Evolutionary conservation across 352 stramenopile genomes (phyloP).

Genomic region (Pythium folliculosum): DNA sequence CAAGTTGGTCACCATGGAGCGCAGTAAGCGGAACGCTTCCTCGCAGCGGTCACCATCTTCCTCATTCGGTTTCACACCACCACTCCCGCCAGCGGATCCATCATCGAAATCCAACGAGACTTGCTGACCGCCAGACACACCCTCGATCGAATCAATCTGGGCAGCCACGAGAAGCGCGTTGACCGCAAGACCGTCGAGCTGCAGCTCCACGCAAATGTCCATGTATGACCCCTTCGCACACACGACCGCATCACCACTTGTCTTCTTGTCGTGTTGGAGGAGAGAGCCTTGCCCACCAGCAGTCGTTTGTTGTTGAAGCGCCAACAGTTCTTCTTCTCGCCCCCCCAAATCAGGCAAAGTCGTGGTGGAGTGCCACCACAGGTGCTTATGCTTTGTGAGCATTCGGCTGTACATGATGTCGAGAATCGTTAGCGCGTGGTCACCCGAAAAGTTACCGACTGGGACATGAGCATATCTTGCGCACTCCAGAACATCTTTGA

Average conservation of each 20-base stretch:
- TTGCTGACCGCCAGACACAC: constrained; percentile 43
- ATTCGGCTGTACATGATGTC: constrained; percentile 94
- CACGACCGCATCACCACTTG: constrained; percentile 70
- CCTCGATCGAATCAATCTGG: constrained; percentile 78
- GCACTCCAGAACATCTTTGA: constrained; percentile 88
- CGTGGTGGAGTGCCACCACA: constrained; percentile 94
- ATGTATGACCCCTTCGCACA: constrained; percentile 92
- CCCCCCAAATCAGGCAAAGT: constrained; percentile 91
- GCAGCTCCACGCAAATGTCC: constrained; percentile 71
- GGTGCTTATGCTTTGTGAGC: constrained; percentile 91
- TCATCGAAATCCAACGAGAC: constrained; percentile 71
- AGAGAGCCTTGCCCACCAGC: constrained; percentile 14
- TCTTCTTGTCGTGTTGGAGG: constrained; percentile 42
- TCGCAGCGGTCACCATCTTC: constrained; percentile 77
- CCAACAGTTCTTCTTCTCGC: constrained; percentile 68
- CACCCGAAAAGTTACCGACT: constrained; percentile 93
- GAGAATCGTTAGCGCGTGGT: constrained; percentile 91
- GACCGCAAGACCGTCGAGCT: constrained; percentile 73
- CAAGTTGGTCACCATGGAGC: constrained; percentile 91
- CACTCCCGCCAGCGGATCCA: background rate
- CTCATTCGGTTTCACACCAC: constrained; percentile 18
- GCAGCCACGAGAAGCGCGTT: constrained; percentile 74
- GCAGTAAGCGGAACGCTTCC: constrained; percentile 91
- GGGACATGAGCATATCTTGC: constrained; percentile 92
- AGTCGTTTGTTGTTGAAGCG: constrained; percentile 76